Evolutionary conservation across 2,329 filamentous ascomycete genomes (phyloP), one percentile per base, ranked within the genome.

Genomic region (Alternaria conjuncta): DNA sequence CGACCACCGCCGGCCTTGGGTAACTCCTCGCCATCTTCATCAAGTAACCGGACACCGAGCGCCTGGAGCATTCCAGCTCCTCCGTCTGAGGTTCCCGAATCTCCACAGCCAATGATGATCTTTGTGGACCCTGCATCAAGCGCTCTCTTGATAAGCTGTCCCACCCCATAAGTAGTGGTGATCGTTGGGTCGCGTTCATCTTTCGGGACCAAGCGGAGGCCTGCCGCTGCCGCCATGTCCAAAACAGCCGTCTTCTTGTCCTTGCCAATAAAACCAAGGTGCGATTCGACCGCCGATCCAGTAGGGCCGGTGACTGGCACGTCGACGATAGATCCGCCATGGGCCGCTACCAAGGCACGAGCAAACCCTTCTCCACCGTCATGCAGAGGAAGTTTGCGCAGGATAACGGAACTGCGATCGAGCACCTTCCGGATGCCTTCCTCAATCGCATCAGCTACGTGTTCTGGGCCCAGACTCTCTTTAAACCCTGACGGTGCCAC

Each of bases 401-500:
- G 71, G 2, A 75, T 68, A 15, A 83, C 81, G 43, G 79, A 73
- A n/a, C 80, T 80, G 49, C 59, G 56, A 41, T 72, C 69, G 4
- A 84, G 67, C 3, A 84, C 83, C 15, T 81, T 80, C 0, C 82
- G 75, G 21, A 86, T 80, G 3, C 84, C 85, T 5, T 75, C 75
- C 67, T 85, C 83, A 59, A 87, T 86, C 58, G 84, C 85, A 60
- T 84, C 79, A 0, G 85, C 84, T 2, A 84, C 84, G n/a, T 78
- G 76, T 13, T 82, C 77, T 4, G 85, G 83, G 15, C 82, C 79
- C 4, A 87, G 80, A 53, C 84, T 86, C 25, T 85, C 85, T 62
- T 86, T 87, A 79, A 86, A 86, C 3, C 85, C 85, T 0, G 84
- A 86, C 0, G 85, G 85, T 15, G 83, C 84, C 41, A 87, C 80